Evolutionary conservation across 1,284 basidiomycete genomes (phyloP).

Genomic region (Laetiporus sulphureus): DNA sequence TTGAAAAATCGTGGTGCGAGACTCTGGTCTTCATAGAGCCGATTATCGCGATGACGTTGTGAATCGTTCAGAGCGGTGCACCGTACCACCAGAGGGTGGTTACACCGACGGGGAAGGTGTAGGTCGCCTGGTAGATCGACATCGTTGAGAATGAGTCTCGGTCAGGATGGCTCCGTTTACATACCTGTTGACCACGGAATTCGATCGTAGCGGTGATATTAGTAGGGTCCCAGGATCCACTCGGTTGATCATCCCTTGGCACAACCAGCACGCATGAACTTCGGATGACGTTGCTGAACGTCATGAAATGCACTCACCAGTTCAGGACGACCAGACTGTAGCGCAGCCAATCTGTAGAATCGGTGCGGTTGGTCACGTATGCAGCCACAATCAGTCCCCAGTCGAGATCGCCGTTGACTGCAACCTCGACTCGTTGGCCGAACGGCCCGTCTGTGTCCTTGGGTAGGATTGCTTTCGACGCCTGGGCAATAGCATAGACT

Average conservation of each 20-base stretch:
- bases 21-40: no score
- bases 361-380: constrained; percentile 53
- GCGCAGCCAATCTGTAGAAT: constrained; percentile 49
- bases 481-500: constrained; percentile 73
- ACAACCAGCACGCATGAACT: neutral
- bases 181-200: constrained; percentile 61
- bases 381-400: constrained; percentile 60
- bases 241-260: constrained; percentile 43
- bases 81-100: constrained; percentile 43
- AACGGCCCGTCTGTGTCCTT: constrained; percentile 61
- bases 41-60: no score
- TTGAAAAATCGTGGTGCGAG: no score
- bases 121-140: constrained; percentile 37
- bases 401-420: constrained; percentile 46
- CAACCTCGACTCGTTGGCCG: constrained; percentile 58
- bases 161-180: constrained; percentile 6
- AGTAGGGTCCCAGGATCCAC: constrained; percentile 51
- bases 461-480: constrained; percentile 65
- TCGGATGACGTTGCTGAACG: constrained; percentile 2
- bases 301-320: constrained; percentile 26
- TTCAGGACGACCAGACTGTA: constrained; percentile 70
- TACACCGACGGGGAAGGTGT: constrained; percentile 62
- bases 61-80: no score
- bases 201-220: constrained; percentile 61
- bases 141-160: neutral